Conservation (phyloP, 1,139 yeast species). For the Lodderomyces beijingensis region DNA sequence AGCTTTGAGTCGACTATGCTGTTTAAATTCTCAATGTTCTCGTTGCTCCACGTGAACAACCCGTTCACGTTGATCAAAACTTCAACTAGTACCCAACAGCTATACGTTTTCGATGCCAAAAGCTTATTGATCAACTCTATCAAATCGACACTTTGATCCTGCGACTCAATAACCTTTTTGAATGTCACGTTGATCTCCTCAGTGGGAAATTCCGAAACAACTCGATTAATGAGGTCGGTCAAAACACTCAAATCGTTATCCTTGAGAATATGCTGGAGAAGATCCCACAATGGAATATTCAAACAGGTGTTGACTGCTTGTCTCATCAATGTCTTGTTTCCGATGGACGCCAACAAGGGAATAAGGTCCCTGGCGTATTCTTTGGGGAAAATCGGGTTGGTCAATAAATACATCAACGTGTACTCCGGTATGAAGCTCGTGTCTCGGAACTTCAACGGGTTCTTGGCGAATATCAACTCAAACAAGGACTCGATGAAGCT, state of each 20-base stretch:
- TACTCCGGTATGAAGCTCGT: slow-evolving; percentile 47
- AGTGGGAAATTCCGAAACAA: slow-evolving; percentile 55
- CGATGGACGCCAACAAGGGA: slow-evolving; percentile 32
- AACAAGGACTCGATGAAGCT: slow-evolving; percentile 51
- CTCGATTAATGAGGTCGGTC: slow-evolving; percentile 62
- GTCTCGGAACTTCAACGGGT: slow-evolving; percentile 17
- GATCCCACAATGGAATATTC: slow-evolving; percentile 58
- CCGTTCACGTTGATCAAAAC: slow-evolving; percentile 73
- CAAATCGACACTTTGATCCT: slow-evolving; percentile 38
- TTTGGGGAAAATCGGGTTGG: slow-evolving; percentile 82
- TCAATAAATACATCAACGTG: slow-evolving; percentile 67
- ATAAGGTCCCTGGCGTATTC: slow-evolving; percentile 53
- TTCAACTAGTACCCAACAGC: slow-evolving; percentile 59
- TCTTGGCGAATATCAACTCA: slow-evolving; percentile 34
- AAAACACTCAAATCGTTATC: slow-evolving; percentile 56
- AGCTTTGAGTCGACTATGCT: slow-evolving; percentile 46
- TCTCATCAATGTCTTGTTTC: slow-evolving; percentile 61
- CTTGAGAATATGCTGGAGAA: slow-evolving; percentile 50
- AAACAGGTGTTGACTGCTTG: slow-evolving; percentile 82
- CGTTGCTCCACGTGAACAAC: slow-evolving; percentile 54
- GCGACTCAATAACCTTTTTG: slow-evolving; percentile 18
- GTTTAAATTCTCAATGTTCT: slow-evolving; percentile 43
- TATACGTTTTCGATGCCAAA: slow-evolving; percentile 17
- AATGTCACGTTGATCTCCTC: slow-evolving; percentile 41
- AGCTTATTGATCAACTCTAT: slow-evolving; percentile 32